phyloP scores from a whole-genome alignment of 345 rosid genomes.

The Microcos paniculata region DNA sequence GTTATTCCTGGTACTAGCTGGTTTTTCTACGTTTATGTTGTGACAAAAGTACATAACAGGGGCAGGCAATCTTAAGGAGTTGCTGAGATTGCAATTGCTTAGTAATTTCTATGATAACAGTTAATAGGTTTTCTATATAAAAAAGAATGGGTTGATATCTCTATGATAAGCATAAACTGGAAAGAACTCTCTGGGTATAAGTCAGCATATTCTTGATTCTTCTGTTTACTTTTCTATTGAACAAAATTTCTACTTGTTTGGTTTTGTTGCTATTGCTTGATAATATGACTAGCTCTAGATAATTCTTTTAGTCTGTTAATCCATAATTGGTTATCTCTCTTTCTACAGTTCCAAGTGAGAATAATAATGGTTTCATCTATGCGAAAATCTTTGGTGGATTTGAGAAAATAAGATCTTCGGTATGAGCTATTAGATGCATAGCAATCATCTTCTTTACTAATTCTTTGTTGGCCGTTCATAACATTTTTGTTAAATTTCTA shows the following conservation, averaged over 20 bases:
- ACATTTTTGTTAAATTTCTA: slow-evolving; percentile 68
- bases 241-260: background rate
- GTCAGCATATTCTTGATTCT: background rate
- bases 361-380: slow-evolving; percentile 71
- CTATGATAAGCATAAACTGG: background rate
- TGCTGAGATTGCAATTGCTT: background rate
- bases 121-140: background rate
- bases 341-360: slow-evolving; percentile 33
- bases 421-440: slow-evolving; percentile 39
- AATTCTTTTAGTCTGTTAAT: slow-evolving; percentile 13
- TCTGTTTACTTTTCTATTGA: slow-evolving; percentile 13
- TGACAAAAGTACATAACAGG: background rate
- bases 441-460: background rate
- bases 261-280: slow-evolving; percentile 10
- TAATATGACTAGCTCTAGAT: background rate
- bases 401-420: slow-evolving; percentile 86
- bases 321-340: background rate
- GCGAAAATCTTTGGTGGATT: slow-evolving; percentile 95
- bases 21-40: background rate
- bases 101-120: background rate
- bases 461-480: slow-evolving; percentile 29
- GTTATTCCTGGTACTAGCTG: background rate
- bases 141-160: background rate
- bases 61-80: background rate
- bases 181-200: background rate